Conservation (phyloP, 192 early-diverging fungal species). For the Linnemannia zychae region DNA sequence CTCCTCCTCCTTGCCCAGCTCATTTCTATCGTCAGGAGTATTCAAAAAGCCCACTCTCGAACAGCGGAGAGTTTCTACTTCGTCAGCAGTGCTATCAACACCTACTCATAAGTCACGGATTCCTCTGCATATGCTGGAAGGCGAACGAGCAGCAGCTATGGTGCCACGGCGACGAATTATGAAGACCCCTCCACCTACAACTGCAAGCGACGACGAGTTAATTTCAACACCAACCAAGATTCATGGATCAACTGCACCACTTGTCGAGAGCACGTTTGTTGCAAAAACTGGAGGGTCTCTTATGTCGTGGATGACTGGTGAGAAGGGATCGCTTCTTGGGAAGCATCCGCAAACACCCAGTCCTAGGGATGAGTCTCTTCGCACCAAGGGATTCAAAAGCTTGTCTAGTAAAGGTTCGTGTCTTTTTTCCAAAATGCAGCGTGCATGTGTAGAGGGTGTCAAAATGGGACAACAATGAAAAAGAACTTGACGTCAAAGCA, state of each 20-base stretch:
- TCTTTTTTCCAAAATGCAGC: neutral
- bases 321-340: constrained; percentile 39
- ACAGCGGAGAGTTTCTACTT: constrained; percentile 23
- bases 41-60: neutral
- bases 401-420: constrained; percentile 9
- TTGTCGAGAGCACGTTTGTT: neutral
- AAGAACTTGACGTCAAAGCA: no score
- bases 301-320: constrained; percentile 26
- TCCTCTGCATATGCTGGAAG: constrained; percentile 11
- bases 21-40: constrained; percentile 22
- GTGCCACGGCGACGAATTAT: constrained; percentile 24
- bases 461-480: no score
- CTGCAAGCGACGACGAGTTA: constrained; percentile 4
- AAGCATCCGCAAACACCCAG: constrained; percentile 52
- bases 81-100: constrained; percentile 4
- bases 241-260: neutral
- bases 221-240: constrained; percentile 38
- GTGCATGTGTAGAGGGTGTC: neutral
- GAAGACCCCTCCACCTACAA: neutral
- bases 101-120: constrained; percentile 14
- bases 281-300: constrained; percentile 1
- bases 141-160: constrained; percentile 8
- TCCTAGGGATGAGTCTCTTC: constrained; percentile 25
- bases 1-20: constrained; percentile 42
- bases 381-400: constrained; percentile 36